Conservation (phyloP, 1,284 basidiomycete genomes). For the Fomitopsis palustris region DNA sequence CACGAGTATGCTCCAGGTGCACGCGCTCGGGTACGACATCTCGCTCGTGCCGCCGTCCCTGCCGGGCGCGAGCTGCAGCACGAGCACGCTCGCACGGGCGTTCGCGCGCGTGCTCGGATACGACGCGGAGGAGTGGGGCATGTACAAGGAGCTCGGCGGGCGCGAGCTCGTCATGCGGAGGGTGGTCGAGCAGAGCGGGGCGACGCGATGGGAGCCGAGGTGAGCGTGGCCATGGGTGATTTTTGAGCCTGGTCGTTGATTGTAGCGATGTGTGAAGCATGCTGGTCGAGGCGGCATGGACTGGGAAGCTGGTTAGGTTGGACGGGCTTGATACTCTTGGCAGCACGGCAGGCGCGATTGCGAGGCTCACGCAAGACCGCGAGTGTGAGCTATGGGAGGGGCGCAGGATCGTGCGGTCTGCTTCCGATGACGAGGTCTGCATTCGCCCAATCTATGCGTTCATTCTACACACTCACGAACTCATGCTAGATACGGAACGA, state of each 20-base stretch:
- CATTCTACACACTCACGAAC: too few species aligned
- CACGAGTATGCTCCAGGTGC: constrained; percentile 32
- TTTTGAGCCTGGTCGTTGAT: neutral
- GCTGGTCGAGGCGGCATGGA: constrained; percentile 54
- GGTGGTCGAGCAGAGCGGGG: constrained; percentile 42
- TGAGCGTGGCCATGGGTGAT: constrained; percentile 16
- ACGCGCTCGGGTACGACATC: constrained; percentile 34
- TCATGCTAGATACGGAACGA: constrained; percentile 12
- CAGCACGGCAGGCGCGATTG: constrained; percentile 57
- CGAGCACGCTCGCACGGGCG: constrained; percentile 29
- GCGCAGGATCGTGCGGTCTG: constrained; percentile 51
- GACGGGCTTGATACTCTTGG: constrained; percentile 60
- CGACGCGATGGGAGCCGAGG: constrained; percentile 64
- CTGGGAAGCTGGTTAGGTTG: constrained; percentile 55
- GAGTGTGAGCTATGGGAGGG: constrained; percentile 62
- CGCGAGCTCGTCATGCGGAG: constrained; percentile 60
- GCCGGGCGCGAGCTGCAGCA: constrained; percentile 33
- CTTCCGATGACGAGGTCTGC: constrained; percentile 42
- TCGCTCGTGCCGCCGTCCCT: constrained; percentile 32
- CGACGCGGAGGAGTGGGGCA: constrained; percentile 52
- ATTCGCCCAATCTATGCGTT: neutral
- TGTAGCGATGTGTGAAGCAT: constrained; percentile 31
- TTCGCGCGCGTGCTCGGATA: constrained; percentile 56
- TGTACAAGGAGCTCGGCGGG: constrained; percentile 69
- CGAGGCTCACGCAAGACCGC: constrained; percentile 54